Evolutionary conservation across 2,329 filamentous ascomycete species (phyloP).

Genomic region (Venturia pyrina): DNA sequence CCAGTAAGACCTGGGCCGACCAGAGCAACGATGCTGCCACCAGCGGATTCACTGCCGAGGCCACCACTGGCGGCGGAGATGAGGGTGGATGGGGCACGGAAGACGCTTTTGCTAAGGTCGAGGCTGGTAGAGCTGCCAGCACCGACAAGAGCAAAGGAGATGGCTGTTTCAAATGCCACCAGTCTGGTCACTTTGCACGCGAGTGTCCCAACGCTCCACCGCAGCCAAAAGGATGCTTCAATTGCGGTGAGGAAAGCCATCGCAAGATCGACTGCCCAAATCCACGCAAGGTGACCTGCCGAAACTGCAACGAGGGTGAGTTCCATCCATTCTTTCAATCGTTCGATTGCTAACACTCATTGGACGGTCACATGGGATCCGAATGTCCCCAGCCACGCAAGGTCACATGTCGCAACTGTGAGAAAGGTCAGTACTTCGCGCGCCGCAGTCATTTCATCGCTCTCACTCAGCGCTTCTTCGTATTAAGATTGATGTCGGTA

Average conservation of each 20-base stretch:
- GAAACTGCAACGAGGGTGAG: conserved; percentile 38
- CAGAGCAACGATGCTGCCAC: conserved; percentile 1
- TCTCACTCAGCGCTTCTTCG: not conserved
- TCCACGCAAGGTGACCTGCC: conserved; percentile 24
- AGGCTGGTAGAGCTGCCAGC: conserved; percentile 16
- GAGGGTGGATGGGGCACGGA: conserved; percentile 15
- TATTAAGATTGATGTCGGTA: not conserved
- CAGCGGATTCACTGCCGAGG: conserved; percentile 8
- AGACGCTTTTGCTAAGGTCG: conserved; percentile 13
- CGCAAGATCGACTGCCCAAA: conserved; percentile 24
- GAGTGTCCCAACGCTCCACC: conserved; percentile 35
- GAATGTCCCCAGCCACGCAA: conserved; percentile 41
- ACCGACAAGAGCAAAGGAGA: conserved; percentile 21
- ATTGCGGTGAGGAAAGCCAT: conserved; percentile 43
- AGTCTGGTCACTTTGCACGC: conserved; percentile 36
- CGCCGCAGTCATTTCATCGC: conserved; percentile 27
- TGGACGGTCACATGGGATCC: conserved; percentile 33
- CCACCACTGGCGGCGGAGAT: conserved; percentile 13
- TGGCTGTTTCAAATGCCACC: conserved; percentile 32
- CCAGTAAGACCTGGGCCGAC: not conserved
- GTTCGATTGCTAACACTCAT: conserved; percentile 53
- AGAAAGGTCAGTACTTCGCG: conserved; percentile 47
- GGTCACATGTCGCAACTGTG: conserved; percentile 60
- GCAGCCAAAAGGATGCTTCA: conserved; percentile 45
- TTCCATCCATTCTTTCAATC: conserved; percentile 42